Evolutionary conservation across 371 early-diverging fungal genomes (phyloP), one percentile per base, ranked within the genome.

Genomic region (Batrachochytrium dendrobatidis): DNA sequence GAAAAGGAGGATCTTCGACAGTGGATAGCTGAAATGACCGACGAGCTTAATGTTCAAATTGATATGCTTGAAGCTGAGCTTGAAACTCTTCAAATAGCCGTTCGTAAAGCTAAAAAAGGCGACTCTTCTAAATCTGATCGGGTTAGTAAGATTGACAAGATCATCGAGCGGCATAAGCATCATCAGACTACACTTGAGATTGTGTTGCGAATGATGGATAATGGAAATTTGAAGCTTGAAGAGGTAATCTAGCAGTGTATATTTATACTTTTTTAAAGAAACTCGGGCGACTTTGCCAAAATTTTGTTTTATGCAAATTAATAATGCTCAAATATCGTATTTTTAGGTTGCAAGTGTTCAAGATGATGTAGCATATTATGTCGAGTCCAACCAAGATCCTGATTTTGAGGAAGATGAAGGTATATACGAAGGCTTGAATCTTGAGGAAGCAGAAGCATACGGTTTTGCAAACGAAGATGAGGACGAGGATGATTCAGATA

Each of bases 361-460:
- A 65, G 96, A 95, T 34, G 83, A 86, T 53, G 85, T 97, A 18
- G 81, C 85, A 44, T 94, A 92, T 67, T 97, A 95, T 67, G 86
- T 93, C 1, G 93, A 95, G 44, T 72, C 69, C 56, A 92, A 92
- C 73, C 82, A 86, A 72, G 91, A 93, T 18, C 86, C 86, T 24
- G 91, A 90, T 62, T 94, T 91, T 73, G 86, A 83, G 44, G 95
- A 95, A 63, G 88, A 94, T 62, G 94, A 94, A 60, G 82, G 74
- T 50, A 81, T 97, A 24, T 97, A 97, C 71, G 93, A 95, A 58
- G 92, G 92, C 30, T 69, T 97, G 62, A 84, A 90, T 67, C 76
- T 97, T 52, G 91, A 90, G 56, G 92, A 93, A 55, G 93, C 91
- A 30, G 90, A 89, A 60, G 71, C 85, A 5, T 88, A 77, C 73